phyloP scores from a whole-genome alignment of 139 green algal species.

The Coelastrella sp. region DNA sequence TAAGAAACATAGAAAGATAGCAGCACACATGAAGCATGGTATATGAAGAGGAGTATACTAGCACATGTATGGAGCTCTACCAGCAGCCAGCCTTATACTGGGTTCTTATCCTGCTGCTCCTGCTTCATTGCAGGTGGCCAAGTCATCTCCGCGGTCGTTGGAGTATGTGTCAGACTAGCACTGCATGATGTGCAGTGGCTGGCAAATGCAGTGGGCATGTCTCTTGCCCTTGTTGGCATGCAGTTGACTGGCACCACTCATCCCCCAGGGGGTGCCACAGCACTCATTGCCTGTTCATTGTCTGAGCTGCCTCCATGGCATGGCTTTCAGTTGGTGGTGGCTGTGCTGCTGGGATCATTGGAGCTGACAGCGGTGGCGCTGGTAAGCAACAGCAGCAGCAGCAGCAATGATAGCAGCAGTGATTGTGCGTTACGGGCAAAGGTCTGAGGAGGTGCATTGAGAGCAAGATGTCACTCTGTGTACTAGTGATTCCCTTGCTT shows the following conservation, averaged over 20 bases:
- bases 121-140: constrained; percentile 65
- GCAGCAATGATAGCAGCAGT: background rate
- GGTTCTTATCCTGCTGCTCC: too few relatives aligned
- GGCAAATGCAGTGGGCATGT: constrained; percentile 58
- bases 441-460: background rate
- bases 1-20: too few relatives aligned
- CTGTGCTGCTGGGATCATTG: constrained; percentile 49
- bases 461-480: too few relatives aligned
- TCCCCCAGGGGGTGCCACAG: constrained; percentile 60
- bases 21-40: too few relatives aligned
- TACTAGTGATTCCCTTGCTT: too few relatives aligned
- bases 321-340: constrained; percentile 58
- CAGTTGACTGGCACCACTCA: constrained; percentile 57
- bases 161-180: constrained; percentile 44
- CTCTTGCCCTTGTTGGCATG: constrained; percentile 53
- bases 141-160: constrained; percentile 55
- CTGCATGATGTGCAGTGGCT: constrained; percentile 48
- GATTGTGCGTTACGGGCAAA: background rate
- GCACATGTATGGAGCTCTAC: too few relatives aligned
- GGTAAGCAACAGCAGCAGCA: background rate
- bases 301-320: constrained; percentile 39
- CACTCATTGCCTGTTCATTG: constrained; percentile 52
- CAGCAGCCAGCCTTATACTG: too few relatives aligned
- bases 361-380: constrained; percentile 52
- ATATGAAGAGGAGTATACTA: too few relatives aligned